Evolutionary conservation across 1,139 yeast species (phyloP).

Genomic region (Candida frijolesensis): DNA sequence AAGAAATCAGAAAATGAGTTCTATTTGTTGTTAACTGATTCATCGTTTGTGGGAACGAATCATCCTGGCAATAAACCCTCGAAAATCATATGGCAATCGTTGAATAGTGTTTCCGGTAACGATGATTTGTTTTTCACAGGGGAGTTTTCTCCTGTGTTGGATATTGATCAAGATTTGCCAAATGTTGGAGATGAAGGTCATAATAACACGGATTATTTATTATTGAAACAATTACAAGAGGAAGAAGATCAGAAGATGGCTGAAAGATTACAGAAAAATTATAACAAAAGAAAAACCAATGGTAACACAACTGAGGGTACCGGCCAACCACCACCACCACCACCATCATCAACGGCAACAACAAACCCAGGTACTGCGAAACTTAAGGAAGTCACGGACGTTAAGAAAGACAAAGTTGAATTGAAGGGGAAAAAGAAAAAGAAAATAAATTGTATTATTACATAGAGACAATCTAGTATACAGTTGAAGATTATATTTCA

Average conservation of each 20-base stretch:
- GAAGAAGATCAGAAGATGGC: conserved; percentile 65
- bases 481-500: not conserved
- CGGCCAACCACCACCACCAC: not conserved
- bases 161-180: conserved; percentile 18
- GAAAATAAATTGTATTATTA: conserved; percentile 23
- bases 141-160: conserved; percentile 48
- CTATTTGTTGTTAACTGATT: conserved; percentile 70
- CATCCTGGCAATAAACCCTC: conserved; percentile 28
- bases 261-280: conserved; percentile 39
- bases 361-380: conserved; percentile 2
- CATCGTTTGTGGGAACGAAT: conserved; percentile 48
- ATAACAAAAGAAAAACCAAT: conserved; percentile 15
- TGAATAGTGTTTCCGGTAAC: conserved; percentile 65
- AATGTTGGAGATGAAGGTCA: conserved; percentile 19
- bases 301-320: not conserved
- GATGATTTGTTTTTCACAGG: conserved; percentile 70
- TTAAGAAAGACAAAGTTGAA: conserved; percentile 14
- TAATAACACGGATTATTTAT: conserved; percentile 33
- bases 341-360: not conserved
- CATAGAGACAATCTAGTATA: conserved; percentile 13
- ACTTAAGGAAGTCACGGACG: conserved; percentile 1
- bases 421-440: conserved; percentile 10
- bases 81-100: conserved; percentile 74
- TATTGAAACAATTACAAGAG: conserved; percentile 59
- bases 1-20: conserved; percentile 53